phyloP scores from a whole-genome alignment of 352 stramenopile species.

The Pythium periplocum region DNA sequence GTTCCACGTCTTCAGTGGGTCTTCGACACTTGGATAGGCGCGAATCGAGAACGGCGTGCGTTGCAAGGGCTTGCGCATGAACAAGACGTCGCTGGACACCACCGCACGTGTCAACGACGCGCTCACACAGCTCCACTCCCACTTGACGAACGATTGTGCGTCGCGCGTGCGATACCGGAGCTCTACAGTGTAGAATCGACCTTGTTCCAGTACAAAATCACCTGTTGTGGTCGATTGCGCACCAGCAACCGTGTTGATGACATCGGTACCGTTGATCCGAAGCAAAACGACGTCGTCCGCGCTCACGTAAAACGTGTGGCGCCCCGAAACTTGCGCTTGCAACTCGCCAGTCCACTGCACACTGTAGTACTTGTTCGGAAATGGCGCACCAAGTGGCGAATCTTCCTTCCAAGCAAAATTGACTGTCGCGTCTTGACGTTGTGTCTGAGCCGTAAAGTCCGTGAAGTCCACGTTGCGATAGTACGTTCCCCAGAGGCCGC shows the following conservation, averaged over 20 bases:
- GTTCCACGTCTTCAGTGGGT: constrained; percentile 45
- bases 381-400: constrained; percentile 55
- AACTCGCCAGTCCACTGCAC: constrained; percentile 67
- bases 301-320: constrained; percentile 74
- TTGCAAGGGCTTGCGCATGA: constrained; percentile 30
- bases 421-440: constrained; percentile 65
- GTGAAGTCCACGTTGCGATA: constrained; percentile 88
- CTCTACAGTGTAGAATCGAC: constrained; percentile 69
- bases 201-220: constrained; percentile 19
- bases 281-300: constrained; percentile 81
- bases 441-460: constrained; percentile 43
- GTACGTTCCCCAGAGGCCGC: constrained; percentile 90
- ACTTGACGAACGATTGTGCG: constrained; percentile 75
- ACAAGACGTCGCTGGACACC: constrained; percentile 26
- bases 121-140: constrained; percentile 69
- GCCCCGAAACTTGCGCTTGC: constrained; percentile 33
- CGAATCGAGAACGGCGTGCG: constrained; percentile 57
- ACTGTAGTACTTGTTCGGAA: constrained; percentile 75
- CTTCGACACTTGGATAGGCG: constrained; percentile 73
- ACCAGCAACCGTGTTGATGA: constrained; percentile 50
- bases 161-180: constrained; percentile 83
- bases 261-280: constrained; percentile 54
- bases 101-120: constrained; percentile 20
- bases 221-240: constrained; percentile 5
- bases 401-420: constrained; percentile 84